phyloP scores from a whole-genome alignment of 148 eudicot species.

The Beta vulgaris region DNA sequence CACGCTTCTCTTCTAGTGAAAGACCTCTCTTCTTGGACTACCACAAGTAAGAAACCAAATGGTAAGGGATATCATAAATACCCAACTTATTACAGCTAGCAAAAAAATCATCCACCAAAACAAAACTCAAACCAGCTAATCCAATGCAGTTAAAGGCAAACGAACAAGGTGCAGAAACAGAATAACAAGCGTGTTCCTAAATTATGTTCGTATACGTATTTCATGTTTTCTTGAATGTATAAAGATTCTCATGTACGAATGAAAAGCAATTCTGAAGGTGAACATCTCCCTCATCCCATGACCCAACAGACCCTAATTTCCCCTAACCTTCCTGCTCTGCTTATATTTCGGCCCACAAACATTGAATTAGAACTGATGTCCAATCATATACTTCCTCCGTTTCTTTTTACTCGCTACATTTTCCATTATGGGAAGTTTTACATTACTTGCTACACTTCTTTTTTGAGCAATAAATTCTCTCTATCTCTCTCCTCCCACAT shows the following conservation, averaged over 20 bases:
- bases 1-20: constrained; percentile 94
- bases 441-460: no score
- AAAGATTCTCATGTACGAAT: no score
- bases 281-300: background rate
- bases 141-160: background rate
- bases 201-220: background rate
- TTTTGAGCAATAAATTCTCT: no score
- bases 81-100: background rate
- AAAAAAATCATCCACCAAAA: background rate
- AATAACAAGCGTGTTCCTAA: background rate
- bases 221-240: background rate
- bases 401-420: no score
- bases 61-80: background rate
- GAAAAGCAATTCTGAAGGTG: background rate
- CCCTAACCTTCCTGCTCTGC: background rate
- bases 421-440: no score
- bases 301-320: background rate
- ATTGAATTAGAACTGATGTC: background rate
- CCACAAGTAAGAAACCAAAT: background rate
- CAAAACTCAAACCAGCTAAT: background rate
- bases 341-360: background rate
- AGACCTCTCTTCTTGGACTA: constrained; percentile 99
- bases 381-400: background rate
- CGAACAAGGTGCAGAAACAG: background rate
- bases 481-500: no score